phyloP scores from a whole-genome alignment of 768 basidiomycete genomes.

The Mycena indigotica region DNA sequence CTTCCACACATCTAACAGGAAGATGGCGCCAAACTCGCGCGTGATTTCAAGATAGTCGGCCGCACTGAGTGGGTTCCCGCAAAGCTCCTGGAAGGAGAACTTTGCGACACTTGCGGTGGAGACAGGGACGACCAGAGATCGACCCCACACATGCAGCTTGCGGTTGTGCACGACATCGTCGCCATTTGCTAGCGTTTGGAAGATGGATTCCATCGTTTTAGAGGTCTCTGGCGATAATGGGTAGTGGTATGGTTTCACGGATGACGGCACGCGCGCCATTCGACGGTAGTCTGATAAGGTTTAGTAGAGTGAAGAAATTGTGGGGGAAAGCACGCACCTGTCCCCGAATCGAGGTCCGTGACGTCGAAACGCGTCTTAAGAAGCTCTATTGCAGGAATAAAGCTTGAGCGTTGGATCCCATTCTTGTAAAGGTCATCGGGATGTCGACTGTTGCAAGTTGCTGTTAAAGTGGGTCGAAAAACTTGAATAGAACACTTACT shows the following conservation, averaged over 20 bases:
- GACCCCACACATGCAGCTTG: conserved; percentile 85
- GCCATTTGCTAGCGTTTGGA: conserved; percentile 62
- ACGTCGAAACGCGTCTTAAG: conserved; percentile 86
- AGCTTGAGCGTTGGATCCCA: conserved; percentile 93
- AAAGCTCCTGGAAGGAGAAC: conserved; percentile 85
- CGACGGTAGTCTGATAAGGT: conserved; percentile 81
- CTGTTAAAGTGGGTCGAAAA: not conserved
- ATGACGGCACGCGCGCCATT: conserved; percentile 87
- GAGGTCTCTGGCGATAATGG: conserved; percentile 77
- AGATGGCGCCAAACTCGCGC: conserved; percentile 82
- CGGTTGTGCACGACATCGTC: conserved; percentile 61
- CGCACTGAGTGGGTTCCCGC: conserved; percentile 86
- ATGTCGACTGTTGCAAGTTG: conserved; percentile 74
- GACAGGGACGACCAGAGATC: conserved; percentile 76
- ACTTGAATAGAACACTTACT: conserved; percentile 61
- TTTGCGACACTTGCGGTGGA: conserved; percentile 80
- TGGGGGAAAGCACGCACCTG: conserved; percentile 53
- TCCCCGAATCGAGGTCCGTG: conserved; percentile 93
- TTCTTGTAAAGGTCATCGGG: conserved; percentile 98
- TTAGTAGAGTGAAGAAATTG: conserved; percentile 4
- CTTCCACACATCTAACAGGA: conserved; percentile 84
- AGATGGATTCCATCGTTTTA: conserved; percentile 58
- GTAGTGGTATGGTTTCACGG: conserved; percentile 76
- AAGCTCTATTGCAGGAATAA: conserved; percentile 92
- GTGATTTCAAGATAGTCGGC: conserved; percentile 97